Conservation (phyloP, 2,329 filamentous ascomycete genomes). For the Monascus ruber region DNA sequence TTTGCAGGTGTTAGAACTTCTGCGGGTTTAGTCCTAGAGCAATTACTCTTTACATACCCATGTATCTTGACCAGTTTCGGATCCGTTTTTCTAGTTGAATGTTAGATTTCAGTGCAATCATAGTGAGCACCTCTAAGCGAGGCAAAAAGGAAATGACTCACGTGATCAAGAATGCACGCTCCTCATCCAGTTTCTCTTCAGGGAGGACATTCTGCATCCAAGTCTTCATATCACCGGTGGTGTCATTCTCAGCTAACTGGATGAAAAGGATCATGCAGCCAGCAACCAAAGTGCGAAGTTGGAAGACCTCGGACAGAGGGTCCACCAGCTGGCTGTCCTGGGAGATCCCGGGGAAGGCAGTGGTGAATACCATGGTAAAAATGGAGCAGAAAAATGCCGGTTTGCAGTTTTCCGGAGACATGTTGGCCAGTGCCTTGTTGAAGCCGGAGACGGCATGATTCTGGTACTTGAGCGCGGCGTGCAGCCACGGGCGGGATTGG, state of each 20-base stretch:
- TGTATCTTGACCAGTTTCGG: constrained; percentile 8
- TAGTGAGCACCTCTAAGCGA: too few species aligned
- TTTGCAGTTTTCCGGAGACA: constrained; percentile 31
- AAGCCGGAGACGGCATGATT: constrained; percentile 23
- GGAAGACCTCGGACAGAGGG: constrained; percentile 16
- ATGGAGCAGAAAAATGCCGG: constrained; percentile 31
- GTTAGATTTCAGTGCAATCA: neutral
- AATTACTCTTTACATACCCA: constrained; percentile 5
- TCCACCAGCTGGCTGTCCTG: constrained; percentile 12
- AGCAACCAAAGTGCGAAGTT: constrained; percentile 18
- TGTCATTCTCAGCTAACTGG: constrained; percentile 12
- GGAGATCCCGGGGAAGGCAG: constrained; percentile 19
- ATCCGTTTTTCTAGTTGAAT: neutral
- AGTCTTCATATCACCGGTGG: constrained; percentile 12
- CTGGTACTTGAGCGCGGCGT: constrained; percentile 26
- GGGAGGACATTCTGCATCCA: constrained; percentile 13
- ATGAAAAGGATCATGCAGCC: constrained; percentile 19
- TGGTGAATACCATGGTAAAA: constrained; percentile 28
- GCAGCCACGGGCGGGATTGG: constrained; percentile 20
- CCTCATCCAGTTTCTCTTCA: constrained; percentile 3
- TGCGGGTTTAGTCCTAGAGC: neutral
- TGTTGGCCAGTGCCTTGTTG: constrained; percentile 21
- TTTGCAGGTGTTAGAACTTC: constrained; percentile 1
- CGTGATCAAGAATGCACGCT: neutral
- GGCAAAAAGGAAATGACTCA: neutral